Conservation (phyloP, 108 stramenopile genomes). For the Nitzschia palea region DNA sequence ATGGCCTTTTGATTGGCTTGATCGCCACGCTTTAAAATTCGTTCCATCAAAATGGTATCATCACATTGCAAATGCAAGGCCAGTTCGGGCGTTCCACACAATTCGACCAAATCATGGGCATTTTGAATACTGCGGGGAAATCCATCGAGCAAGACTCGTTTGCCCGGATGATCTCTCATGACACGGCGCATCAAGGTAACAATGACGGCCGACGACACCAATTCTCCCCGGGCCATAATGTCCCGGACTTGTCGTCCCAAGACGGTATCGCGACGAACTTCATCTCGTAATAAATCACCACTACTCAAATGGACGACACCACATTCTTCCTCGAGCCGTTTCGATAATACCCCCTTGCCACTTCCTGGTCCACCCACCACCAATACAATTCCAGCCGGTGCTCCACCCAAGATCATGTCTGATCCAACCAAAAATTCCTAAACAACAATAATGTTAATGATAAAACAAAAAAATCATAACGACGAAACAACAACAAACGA, state of each 20-base stretch:
- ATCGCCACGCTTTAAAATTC: slow-evolving; percentile 65
- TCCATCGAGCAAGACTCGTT: slow-evolving; percentile 86
- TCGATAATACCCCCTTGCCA: slow-evolving; percentile 90
- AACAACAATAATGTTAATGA: neutral
- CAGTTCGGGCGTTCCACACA: slow-evolving; percentile 79
- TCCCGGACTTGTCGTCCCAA: slow-evolving; percentile 84
- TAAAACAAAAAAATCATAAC: neutral
- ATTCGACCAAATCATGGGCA: slow-evolving; percentile 63
- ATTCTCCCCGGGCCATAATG: slow-evolving; percentile 86
- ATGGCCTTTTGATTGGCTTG: slow-evolving; percentile 20
- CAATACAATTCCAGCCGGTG: slow-evolving; percentile 82
- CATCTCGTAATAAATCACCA: slow-evolving; percentile 92
- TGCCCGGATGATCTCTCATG: slow-evolving; percentile 80
- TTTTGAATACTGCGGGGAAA: slow-evolving; percentile 84
- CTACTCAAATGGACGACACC: slow-evolving; percentile 92
- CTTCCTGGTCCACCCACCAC: slow-evolving; percentile 96
- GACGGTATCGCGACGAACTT: slow-evolving; percentile 75
- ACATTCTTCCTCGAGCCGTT: slow-evolving; percentile 74
- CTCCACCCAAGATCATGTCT: slow-evolving; percentile 59
- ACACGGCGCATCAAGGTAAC: slow-evolving; percentile 75
- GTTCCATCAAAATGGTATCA: slow-evolving; percentile 74
- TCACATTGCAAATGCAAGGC: slow-evolving; percentile 82
- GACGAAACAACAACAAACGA: neutral
- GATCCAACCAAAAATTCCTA: slow-evolving; percentile 59
- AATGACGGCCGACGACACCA: slow-evolving; percentile 82